phyloP scores from a whole-genome alignment of 129 eudicot species.

The Flaveria brownii region DNA sequence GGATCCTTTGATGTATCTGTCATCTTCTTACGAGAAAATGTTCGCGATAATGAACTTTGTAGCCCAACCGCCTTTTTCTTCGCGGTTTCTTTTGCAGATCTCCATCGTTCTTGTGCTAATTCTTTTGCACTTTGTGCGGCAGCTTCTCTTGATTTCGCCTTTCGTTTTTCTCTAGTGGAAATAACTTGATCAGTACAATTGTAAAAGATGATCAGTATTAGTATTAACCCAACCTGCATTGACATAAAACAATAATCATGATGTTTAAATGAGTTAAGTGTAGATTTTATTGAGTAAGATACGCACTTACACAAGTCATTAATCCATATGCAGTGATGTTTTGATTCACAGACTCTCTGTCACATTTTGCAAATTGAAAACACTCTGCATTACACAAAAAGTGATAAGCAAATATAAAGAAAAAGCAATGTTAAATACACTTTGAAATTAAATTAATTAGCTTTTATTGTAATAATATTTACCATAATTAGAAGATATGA shows the following conservation, averaged over 20 bases:
- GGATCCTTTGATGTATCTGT: constrained; percentile 30
- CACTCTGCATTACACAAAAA: constrained; percentile 55
- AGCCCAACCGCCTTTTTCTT: constrained; percentile 51
- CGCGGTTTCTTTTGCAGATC: constrained; percentile 69
- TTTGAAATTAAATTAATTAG: background rate
- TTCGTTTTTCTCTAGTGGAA: constrained; percentile 57
- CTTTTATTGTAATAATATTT: background rate
- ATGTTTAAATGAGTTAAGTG: background rate
- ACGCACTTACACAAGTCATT: constrained; percentile 75
- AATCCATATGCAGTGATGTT: constrained; percentile 85
- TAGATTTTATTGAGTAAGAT: constrained; percentile 22
- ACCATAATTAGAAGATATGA: too few species aligned
- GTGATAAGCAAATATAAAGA: background rate
- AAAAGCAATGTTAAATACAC: background rate
- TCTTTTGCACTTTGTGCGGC: constrained; percentile 83
- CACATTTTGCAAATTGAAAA: constrained; percentile 70
- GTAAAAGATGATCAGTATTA: constrained; percentile 70
- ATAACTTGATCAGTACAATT: constrained; percentile 85
- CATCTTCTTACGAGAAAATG: constrained; percentile 67
- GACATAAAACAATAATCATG: constrained; percentile 15
- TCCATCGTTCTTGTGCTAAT: constrained; percentile 76
- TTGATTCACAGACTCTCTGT: constrained; percentile 56
- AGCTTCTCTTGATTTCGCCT: constrained; percentile 91
- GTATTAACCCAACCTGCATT: constrained; percentile 61
- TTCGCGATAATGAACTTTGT: constrained; percentile 50